Evolutionary conservation across 202 grass and related monocot species (phyloP).

Genomic region (Saccharum hybrid): DNA sequence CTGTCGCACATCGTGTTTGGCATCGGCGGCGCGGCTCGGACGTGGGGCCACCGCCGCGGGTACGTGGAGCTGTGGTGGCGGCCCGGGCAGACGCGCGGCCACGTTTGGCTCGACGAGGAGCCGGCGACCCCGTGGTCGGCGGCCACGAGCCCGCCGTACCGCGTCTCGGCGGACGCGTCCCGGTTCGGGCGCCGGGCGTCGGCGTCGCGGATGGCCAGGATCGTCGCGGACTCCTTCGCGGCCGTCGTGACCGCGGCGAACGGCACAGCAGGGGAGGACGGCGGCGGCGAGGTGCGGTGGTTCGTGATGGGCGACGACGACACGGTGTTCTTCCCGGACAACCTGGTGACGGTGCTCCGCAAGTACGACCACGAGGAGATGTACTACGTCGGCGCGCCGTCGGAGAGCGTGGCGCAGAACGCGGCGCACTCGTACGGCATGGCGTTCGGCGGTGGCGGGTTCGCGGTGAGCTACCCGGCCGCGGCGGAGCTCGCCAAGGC

Average conservation of each 20-base stretch:
- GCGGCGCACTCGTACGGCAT: conserved; percentile 78
- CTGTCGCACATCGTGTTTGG: conserved; percentile 83
- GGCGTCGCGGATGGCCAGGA: conserved; percentile 73
- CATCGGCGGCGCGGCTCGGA: conserved; percentile 66
- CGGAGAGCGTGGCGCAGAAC: conserved; percentile 94
- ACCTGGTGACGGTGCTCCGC: conserved; percentile 71
- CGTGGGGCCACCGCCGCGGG: conserved; percentile 62
- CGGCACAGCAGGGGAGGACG: conserved; percentile 13
- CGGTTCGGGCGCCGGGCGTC: conserved; percentile 67
- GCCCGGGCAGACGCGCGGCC: conserved; percentile 56
- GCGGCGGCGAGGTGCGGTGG: conserved; percentile 58
- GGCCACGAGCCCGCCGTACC: conserved; percentile 65
- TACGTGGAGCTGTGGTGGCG: conserved; percentile 93
- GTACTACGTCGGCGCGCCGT: conserved; percentile 88
- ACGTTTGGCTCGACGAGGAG: conserved; percentile 72
- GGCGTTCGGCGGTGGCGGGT: conserved; percentile 84
- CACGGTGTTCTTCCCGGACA: conserved; percentile 90
- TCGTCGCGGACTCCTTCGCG: conserved; percentile 65
- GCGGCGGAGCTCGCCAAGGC: conserved; percentile 59
- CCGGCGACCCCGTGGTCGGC: conserved; percentile 40
- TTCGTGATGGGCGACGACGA: conserved; percentile 96
- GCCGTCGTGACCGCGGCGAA: conserved; percentile 20
- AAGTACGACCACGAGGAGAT: conserved; percentile 90
- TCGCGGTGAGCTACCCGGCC: conserved; percentile 74
- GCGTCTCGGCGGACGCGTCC: conserved; percentile 70